Evolutionary conservation across 2,329 filamentous ascomycete species (phyloP).

Genomic region (Eutypa lata): DNA sequence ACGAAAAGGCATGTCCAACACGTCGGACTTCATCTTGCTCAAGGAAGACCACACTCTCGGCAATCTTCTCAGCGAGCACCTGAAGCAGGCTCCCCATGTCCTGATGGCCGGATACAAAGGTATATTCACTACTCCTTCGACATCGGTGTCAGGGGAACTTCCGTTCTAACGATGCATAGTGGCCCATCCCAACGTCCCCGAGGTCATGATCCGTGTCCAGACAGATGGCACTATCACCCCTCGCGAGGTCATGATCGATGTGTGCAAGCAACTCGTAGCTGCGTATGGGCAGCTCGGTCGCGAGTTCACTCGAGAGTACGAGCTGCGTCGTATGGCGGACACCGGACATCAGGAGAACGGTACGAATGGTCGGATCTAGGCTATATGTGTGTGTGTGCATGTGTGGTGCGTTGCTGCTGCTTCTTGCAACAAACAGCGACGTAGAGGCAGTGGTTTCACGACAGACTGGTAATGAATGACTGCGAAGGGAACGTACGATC

Average conservation of each 20-base stretch:
- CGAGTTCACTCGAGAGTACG: constrained; percentile 90
- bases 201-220: constrained; percentile 74
- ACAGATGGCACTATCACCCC: constrained; percentile 86
- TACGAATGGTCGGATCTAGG: constrained; percentile 22
- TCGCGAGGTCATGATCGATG: constrained; percentile 80
- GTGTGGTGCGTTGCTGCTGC: constrained; percentile 9
- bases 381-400: too few species aligned
- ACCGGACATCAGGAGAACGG: constrained; percentile 54
- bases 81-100: constrained; percentile 81
- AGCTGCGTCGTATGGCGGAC: constrained; percentile 80
- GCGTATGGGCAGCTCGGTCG: constrained; percentile 77
- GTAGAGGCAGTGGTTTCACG: too few species aligned
- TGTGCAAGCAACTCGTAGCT: constrained; percentile 78
- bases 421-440: constrained; percentile 1
- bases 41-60: constrained; percentile 97
- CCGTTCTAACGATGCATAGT: constrained; percentile 34
- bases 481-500: constrained; percentile 9
- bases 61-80: constrained; percentile 82
- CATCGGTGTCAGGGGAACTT: constrained; percentile 2
- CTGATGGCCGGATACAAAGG: constrained; percentile 91
- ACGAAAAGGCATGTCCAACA: constrained; percentile 79
- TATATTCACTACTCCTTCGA: constrained; percentile 34
- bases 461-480: constrained; percentile 3
- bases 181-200: constrained; percentile 58
- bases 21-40: constrained; percentile 90